Evolutionary conservation across 2,329 filamentous ascomycete genomes (phyloP).

Genomic region (Sarocladiaceae sp.): DNA sequence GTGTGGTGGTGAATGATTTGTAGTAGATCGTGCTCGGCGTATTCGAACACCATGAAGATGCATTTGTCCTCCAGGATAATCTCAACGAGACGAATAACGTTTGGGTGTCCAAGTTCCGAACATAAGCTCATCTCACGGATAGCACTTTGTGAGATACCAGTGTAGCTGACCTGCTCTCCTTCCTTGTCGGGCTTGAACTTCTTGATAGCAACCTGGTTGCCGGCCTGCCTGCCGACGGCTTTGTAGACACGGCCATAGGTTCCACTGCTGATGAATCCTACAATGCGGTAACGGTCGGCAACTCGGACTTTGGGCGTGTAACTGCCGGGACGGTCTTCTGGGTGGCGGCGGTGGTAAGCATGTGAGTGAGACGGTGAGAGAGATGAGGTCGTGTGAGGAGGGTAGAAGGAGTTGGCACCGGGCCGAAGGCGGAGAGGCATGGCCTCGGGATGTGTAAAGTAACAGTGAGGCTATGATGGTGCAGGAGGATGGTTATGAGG

Average conservation of each 20-base stretch:
- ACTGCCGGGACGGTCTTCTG: conserved; percentile 49
- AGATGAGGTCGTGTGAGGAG: conserved; percentile 14
- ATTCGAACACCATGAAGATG: conserved; percentile 99
- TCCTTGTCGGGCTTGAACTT: conserved; percentile 99
- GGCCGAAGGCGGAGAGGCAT: conserved; percentile 32
- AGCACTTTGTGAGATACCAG: conserved; percentile 94
- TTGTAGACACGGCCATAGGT: conserved; percentile 99
- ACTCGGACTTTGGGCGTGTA: conserved; percentile 81
- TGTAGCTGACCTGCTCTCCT: conserved; percentile 90
- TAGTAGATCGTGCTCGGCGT: conserved; percentile 92
- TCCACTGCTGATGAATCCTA: conserved; percentile 96
- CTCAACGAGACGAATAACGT: conserved; percentile 87
- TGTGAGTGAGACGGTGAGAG: conserved; percentile 15
- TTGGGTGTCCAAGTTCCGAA: conserved; percentile 82
- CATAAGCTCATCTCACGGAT: conserved; percentile 97
- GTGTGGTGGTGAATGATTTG: conserved; percentile 99
- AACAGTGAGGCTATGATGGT: not conserved
- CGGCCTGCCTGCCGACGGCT: conserved; percentile 67
- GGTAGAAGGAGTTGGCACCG: conserved; percentile 19
- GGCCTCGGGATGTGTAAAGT: not conserved
- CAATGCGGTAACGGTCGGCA: conserved; percentile 89
- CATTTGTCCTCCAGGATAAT: conserved; percentile 98
- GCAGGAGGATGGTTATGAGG: not conserved
- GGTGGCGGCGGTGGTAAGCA: conserved; percentile 28
- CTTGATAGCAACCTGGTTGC: conserved; percentile 89